Evolutionary conservation across 2,329 filamentous ascomycete genomes (phyloP), one percentile per base, ranked within the genome.

Genomic region (Penicillium hesseltinei): DNA sequence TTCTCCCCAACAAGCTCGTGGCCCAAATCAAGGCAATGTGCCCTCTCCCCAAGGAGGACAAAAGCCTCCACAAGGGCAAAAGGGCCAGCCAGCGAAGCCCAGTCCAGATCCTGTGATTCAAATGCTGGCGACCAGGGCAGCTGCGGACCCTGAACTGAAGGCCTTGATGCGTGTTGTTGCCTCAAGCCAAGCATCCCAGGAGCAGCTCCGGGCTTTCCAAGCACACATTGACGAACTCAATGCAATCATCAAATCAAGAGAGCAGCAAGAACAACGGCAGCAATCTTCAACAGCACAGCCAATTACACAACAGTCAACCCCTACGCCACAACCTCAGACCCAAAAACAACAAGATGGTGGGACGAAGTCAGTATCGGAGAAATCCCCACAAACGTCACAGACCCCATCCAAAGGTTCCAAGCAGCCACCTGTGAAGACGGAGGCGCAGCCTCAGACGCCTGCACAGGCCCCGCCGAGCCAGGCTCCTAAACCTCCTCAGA

Each of bases 221-320:
- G 73, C 74, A 31, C 79, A 81, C 61, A 81, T 81, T 51, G 79
- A 81, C 59, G 78, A 80, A 56, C 73, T 81, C 11, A 81, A 80
- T 59, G 77, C 76, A 2, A 79, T 81, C 31, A 76, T 81, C 53
- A 76, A 77, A 54, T 69, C 73, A n/a, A 71, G 74, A 57, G 72
- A 76, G 52, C 74, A 75, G 54, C 75, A 77, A 56, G 71, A 74
- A 58, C 70, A 71, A 48, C 69, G 63, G 17, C 69, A 69, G 19
- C 68, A 71, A 40, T 42, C 50, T 35, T 33, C 63, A 13, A n/a
- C 57, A 11, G 61, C 51, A 27, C 58, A 60, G 23, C 50, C 58
- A 15, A 55, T 58, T 10, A 36, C 54, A 39, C 23, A 56, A 11
- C 57, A 62, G 43, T 35, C 54, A n/a, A 25, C 61, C 46, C 51